Percentiles rank a stretch among this genome's conserved stretches.
These are phyloP conservation scores for Picochlorum sp. DNA, from an alignment of 139 green algal species.

Conservation along the genomic window DNA sequence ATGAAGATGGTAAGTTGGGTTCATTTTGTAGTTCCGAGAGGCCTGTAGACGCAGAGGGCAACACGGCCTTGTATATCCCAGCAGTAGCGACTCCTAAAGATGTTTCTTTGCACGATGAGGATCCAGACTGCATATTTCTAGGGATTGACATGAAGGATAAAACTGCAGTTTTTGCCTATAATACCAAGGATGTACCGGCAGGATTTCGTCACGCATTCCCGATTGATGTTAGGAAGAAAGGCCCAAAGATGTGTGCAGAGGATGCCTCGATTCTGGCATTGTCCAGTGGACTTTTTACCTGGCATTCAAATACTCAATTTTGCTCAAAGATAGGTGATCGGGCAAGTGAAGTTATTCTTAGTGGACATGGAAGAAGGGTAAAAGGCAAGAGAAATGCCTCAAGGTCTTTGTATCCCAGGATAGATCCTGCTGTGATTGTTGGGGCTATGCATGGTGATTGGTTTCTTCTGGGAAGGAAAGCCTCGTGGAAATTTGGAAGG, in stretches of 20 bases:
- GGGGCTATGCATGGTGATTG: constrained; percentile 46
- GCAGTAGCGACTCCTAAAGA: not conserved
- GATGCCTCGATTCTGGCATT: constrained; percentile 49
- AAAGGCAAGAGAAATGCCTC: not conserved
- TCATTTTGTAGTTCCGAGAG: not conserved
- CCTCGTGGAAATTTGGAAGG: constrained; percentile 40
- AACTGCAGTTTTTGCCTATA: constrained; percentile 28
- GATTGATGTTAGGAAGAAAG: constrained; percentile 32
- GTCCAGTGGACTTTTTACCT: constrained; percentile 36
- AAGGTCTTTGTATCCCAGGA: constrained; percentile 41
- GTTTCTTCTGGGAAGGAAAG: constrained; percentile 63
- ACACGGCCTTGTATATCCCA: not conserved
- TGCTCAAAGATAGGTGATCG: constrained; percentile 21
- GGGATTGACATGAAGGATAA: not conserved
- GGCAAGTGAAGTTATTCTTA: not conserved
- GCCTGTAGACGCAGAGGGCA: constrained; percentile 1
- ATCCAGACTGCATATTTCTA: constrained; percentile 15
- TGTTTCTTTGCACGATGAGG: not conserved
- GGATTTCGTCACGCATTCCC: not conserved
- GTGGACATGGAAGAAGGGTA: constrained; percentile 6
- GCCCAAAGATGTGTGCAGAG: constrained; percentile 24
- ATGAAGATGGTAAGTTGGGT: not conserved
- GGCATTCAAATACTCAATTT: constrained; percentile 33
- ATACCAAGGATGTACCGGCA: not conserved
- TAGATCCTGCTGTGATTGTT: constrained; percentile 74